These are phyloP conservation scores for Fusarium siculi DNA, from an alignment of 2,329 filamentous ascomycete species.

Conservation along the genomic window DNA sequence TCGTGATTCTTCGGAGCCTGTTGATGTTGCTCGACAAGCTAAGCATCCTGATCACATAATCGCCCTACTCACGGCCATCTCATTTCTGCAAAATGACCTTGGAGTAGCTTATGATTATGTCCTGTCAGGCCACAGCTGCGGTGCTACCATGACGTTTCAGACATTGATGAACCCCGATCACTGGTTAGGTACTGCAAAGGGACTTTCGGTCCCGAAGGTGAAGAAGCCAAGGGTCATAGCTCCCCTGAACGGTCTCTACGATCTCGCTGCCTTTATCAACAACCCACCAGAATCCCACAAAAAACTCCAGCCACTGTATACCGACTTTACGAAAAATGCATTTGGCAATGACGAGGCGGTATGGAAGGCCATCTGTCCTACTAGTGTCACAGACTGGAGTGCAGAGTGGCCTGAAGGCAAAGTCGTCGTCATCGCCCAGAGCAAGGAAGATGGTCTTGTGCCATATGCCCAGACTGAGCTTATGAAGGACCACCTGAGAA, in stretches of 20 bases:
- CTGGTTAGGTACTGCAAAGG: not conserved
- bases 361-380: not conserved
- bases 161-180: not conserved
- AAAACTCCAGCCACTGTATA: not conserved
- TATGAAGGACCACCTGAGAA: not conserved
- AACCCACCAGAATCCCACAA: not conserved
- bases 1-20: accelerated
- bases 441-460: not conserved
- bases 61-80: not conserved
- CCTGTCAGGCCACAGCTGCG: not conserved
- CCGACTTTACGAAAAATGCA: not conserved
- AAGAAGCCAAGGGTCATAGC: not conserved
- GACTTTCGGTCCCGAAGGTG: accelerated
- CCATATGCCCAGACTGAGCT: not conserved
- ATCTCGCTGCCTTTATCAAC: not conserved
- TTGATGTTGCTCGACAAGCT: not conserved
- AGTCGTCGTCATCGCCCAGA: not conserved
- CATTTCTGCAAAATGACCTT: not conserved
- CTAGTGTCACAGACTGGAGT: not conserved
- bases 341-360: not conserved
- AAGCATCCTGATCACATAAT: slow-evolving; percentile 4
- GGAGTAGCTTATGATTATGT: not conserved
- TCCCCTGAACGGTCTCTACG: not conserved
- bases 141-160: not conserved
- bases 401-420: not conserved